Conservation (phyloP, 352 stramenopile species). For the Blastocystis sp. region DNA sequence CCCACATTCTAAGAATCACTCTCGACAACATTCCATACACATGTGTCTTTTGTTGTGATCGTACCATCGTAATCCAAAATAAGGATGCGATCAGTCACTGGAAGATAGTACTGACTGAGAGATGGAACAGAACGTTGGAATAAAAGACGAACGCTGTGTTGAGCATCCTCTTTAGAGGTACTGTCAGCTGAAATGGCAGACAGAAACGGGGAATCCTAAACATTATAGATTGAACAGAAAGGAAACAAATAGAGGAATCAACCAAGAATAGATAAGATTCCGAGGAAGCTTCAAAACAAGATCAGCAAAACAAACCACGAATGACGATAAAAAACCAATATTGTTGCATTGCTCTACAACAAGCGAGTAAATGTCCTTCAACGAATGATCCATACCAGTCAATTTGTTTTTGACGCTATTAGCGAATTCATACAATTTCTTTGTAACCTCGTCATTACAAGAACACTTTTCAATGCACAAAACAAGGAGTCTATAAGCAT, state of each 20-base stretch:
- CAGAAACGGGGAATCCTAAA: background rate
- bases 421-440: no score
- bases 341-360: no score
- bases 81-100: background rate
- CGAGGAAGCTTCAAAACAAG: background rate
- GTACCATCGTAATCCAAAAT: slow-evolving; percentile 42
- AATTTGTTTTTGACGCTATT: no score
- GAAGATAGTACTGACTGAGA: background rate
- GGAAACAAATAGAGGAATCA: background rate
- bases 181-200: background rate
- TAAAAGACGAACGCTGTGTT: background rate
- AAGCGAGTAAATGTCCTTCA: no score
- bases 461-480: no score
- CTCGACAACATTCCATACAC: background rate
- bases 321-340: background rate
- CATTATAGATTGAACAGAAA: background rate
- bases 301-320: background rate
- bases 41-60: slow-evolving; percentile 14
- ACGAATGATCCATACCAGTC: no score
- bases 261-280: background rate
- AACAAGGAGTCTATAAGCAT: no score
- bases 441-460: no score
- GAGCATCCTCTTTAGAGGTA: background rate
- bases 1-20: background rate
- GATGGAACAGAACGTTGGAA: background rate